phyloP scores from a whole-genome alignment of 805 yeast genomes.

The Cyberlindnera lachancei region DNA sequence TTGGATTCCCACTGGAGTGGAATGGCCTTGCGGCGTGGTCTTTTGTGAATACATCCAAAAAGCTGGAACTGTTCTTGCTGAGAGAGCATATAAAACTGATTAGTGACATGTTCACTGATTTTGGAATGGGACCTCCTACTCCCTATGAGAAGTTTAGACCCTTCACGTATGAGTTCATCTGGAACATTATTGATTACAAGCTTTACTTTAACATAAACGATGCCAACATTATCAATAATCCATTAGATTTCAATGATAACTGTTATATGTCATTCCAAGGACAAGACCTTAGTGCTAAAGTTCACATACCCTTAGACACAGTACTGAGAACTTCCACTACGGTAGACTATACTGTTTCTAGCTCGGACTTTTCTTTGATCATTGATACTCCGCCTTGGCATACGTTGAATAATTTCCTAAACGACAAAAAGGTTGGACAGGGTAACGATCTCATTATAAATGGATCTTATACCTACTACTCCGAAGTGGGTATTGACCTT shows the following conservation, averaged over 20 bases:
- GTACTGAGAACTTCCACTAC: constrained; percentile 44
- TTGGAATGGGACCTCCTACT: constrained; percentile 60
- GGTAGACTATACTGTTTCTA: constrained; percentile 40
- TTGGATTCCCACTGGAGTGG: constrained; percentile 77
- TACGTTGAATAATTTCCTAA: constrained; percentile 66
- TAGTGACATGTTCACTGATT: constrained; percentile 69
- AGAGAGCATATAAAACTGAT: constrained; percentile 76
- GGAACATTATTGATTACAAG: constrained; percentile 52
- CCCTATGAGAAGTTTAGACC: constrained; percentile 79
- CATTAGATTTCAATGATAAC: constrained; percentile 77
- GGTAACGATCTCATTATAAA: constrained; percentile 50
- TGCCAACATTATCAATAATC: constrained; percentile 80
- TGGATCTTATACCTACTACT: constrained; percentile 61
- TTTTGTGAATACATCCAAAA: constrained; percentile 44
- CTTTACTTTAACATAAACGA: constrained; percentile 78
- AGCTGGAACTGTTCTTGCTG: constrained; percentile 54
- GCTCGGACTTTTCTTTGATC: constrained; percentile 54
- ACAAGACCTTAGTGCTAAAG: constrained; percentile 36
- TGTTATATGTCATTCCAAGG: constrained; percentile 72
- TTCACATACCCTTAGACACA: constrained; percentile 52
- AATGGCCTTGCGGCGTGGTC: constrained; percentile 70
- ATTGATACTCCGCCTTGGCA: constrained; percentile 90
- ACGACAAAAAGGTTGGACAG: constrained; percentile 56
- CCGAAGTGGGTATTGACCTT: constrained; percentile 52
- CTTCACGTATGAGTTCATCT: constrained; percentile 48